Evolutionary conservation across 305 asterid species (phyloP).

Genomic region (Fraxinus baroniana): DNA sequence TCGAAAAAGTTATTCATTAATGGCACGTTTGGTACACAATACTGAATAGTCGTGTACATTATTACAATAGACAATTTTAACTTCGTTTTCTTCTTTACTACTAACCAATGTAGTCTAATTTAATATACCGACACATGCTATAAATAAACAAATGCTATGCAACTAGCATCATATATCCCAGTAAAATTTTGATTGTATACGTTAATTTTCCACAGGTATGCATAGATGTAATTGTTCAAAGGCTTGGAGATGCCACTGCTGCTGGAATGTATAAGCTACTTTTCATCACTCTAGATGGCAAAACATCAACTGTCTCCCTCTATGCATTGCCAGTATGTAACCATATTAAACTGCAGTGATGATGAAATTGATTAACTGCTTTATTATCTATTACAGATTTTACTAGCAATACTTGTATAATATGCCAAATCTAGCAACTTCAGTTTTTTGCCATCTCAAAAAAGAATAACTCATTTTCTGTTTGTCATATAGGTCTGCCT

Average conservation of each 20-base stretch:
- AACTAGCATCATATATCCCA: neutral
- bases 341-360: neutral
- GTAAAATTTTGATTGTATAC: neutral
- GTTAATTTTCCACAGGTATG: conserved; percentile 57
- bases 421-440: neutral
- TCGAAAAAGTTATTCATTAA: neutral
- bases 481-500: conserved; percentile 54
- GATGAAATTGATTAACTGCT: neutral
- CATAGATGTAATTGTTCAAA: conserved; percentile 92
- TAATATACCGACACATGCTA: neutral
- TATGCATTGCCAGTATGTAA: conserved; percentile 76
- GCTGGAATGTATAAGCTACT: conserved; percentile 91
- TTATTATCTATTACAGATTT: neutral
- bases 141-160: neutral
- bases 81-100: neutral
- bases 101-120: neutral
- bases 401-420: neutral
- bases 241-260: conserved; percentile 97
- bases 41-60: neutral
- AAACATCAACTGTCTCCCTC: conserved; percentile 59
- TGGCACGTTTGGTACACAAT: neutral
- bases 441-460: neutral
- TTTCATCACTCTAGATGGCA: conserved; percentile 61
- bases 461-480: neutral
- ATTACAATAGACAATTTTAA: neutral